Percentiles rank a stretch among this genome's conserved stretches.
phyloP scores from a whole-genome alignment of 2,329 filamentous ascomycete genomes.

The Alternaria solani region DNA sequence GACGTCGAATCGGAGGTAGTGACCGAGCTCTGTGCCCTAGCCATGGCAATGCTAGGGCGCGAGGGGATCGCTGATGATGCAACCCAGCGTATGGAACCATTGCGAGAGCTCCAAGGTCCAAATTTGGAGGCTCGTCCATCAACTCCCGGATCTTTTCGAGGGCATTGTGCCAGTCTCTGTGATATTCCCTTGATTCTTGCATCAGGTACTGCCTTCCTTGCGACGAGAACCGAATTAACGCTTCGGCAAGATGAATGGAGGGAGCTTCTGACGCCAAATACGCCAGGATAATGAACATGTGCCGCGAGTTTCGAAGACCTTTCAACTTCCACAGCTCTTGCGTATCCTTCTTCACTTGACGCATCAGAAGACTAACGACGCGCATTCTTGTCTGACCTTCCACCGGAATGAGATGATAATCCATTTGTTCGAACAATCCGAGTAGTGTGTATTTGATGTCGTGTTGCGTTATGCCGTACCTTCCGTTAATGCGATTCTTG shows the following conservation, averaged over 20 bases:
- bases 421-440: not conserved
- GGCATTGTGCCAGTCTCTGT: not conserved
- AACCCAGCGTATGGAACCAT: not conserved
- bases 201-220: not conserved
- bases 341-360: not conserved
- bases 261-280: not conserved
- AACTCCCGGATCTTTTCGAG: not conserved
- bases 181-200: not conserved
- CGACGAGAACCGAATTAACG: not conserved
- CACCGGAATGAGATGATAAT: too few relatives aligned
- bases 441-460: not conserved
- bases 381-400: not conserved
- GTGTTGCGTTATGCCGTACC: not conserved
- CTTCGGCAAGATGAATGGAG: not conserved
- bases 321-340: not conserved
- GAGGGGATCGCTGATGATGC: not conserved
- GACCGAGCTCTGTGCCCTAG: not conserved
- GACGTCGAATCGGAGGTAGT: constrained; percentile 3
- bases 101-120: not conserved
- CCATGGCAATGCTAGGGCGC: not conserved
- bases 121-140: not conserved
- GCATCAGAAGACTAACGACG: not conserved
- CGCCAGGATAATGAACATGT: not conserved
- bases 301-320: not conserved
- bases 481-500: not conserved